Conservation (phyloP, 2,329 filamentous ascomycete genomes). For the Colletotrichum sp. region DNA sequence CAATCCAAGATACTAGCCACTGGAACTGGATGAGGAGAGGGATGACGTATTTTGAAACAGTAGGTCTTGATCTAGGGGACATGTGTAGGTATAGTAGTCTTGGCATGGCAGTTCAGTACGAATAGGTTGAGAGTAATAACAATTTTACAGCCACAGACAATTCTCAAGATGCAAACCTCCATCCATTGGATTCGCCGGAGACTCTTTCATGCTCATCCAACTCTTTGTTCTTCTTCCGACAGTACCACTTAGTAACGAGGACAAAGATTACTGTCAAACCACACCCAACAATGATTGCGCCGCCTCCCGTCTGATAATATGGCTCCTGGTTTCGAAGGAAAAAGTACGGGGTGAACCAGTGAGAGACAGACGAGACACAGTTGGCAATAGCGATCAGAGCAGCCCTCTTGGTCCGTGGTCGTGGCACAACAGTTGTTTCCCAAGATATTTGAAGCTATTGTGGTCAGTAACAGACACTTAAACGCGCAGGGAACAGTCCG, state of each 20-base stretch:
- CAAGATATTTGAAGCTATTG: slow-evolving; percentile 39
- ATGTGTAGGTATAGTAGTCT: background rate
- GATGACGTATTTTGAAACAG: background rate
- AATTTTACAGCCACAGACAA: background rate
- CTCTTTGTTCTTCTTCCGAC: slow-evolving; percentile 27
- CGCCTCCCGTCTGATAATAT: slow-evolving; percentile 33
- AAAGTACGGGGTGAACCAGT: slow-evolving; percentile 48
- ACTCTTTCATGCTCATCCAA: slow-evolving; percentile 23
- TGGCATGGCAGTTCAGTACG: background rate
- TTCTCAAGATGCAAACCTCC: slow-evolving; percentile 5
- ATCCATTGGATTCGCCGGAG: slow-evolving; percentile 4
- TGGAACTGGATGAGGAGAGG: background rate
- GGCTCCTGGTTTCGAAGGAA: slow-evolving; percentile 32
- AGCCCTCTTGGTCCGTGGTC: slow-evolving; percentile 42
- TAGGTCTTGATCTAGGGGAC: background rate
- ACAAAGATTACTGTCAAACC: slow-evolving; percentile 24
- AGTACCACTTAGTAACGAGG: slow-evolving; percentile 26
- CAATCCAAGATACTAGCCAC: background rate
- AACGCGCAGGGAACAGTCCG: background rate
- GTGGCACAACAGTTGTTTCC: slow-evolving; percentile 45
- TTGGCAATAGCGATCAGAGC: slow-evolving; percentile 48
- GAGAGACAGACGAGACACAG: slow-evolving; percentile 40
- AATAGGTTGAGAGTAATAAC: background rate
- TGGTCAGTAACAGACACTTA: background rate
- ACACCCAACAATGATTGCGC: slow-evolving; percentile 30